phyloP scores from a whole-genome alignment of 345 rosid genomes.

The Corchorus capsularis region DNA sequence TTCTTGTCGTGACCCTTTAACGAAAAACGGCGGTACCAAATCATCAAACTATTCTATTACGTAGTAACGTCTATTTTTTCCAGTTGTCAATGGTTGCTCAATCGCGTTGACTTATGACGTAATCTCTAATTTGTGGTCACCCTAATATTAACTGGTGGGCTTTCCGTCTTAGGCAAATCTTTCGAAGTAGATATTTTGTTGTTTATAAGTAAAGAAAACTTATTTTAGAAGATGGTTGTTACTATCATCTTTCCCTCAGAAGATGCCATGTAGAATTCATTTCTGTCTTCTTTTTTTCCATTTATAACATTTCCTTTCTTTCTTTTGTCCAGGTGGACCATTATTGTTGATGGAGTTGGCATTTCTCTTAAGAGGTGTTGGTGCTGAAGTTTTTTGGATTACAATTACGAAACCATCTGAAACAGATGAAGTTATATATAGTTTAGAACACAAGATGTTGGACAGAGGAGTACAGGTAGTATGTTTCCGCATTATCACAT shows the following conservation, averaged over 20 bases:
- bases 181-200: neutral
- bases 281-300: conserved; percentile 9
- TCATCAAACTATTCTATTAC: neutral
- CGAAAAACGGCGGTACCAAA: neutral
- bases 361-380: conserved; percentile 53
- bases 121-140: neutral
- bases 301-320: neutral
- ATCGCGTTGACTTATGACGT: neutral
- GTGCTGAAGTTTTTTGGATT: conserved; percentile 55
- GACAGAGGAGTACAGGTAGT: conserved; percentile 52
- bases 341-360: conserved; percentile 57
- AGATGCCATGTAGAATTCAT: conserved; percentile 4
- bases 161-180: neutral
- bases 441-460: conserved; percentile 58
- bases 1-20: conserved; percentile 1
- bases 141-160: neutral
- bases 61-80: neutral
- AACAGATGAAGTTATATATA: conserved; percentile 44
- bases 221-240: neutral
- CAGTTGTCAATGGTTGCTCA: conserved; percentile 9
- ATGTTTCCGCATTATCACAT: conserved; percentile 3
- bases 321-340: conserved; percentile 48
- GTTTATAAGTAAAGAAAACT: neutral
- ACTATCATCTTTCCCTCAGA: conserved; percentile 7
- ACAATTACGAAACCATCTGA: conserved; percentile 43